Evolutionary conservation across 768 basidiomycete genomes (phyloP).

Genomic region (Hemileccinum impolitum): DNA sequence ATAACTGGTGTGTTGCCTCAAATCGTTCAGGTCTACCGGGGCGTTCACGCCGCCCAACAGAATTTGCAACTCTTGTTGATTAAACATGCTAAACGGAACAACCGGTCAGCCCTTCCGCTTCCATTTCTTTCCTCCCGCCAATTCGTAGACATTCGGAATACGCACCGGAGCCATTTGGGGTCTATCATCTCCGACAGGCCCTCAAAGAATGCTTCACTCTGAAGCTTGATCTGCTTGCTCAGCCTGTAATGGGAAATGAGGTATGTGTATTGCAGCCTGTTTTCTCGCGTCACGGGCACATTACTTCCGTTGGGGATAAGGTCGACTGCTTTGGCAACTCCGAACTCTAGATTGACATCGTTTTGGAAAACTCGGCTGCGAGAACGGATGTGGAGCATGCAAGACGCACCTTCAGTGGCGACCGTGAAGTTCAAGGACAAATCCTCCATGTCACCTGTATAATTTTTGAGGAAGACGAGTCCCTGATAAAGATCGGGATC

Average conservation of each 20-base stretch:
- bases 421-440: conserved; percentile 88
- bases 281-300: conserved; percentile 83
- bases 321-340: conserved; percentile 69
- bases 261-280: conserved; percentile 86
- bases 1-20: conserved; percentile 73
- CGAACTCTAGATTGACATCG: conserved; percentile 59
- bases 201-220: conserved; percentile 85
- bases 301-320: conserved; percentile 81
- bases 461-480: conserved; percentile 89
- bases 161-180: conserved; percentile 77
- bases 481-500: conserved; percentile 93
- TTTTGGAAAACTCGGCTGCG: not conserved
- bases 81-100: conserved; percentile 74
- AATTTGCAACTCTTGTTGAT: conserved; percentile 92
- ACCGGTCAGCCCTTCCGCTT: conserved; percentile 7
- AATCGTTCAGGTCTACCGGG: conserved; percentile 80
- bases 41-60: conserved; percentile 86
- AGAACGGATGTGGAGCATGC: not conserved
- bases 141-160: not conserved
- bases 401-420: conserved; percentile 68
- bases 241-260: conserved; percentile 86
- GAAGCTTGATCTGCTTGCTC: conserved; percentile 81
- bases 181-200: conserved; percentile 93
- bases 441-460: conserved; percentile 81
- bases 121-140: not conserved